Percentiles rank a stretch among this genome's conserved stretches.
These are phyloP conservation scores for Vaccinium vitisidaea DNA, from an alignment of 148 eudicot genomes.

Conservation along the genomic window DNA sequence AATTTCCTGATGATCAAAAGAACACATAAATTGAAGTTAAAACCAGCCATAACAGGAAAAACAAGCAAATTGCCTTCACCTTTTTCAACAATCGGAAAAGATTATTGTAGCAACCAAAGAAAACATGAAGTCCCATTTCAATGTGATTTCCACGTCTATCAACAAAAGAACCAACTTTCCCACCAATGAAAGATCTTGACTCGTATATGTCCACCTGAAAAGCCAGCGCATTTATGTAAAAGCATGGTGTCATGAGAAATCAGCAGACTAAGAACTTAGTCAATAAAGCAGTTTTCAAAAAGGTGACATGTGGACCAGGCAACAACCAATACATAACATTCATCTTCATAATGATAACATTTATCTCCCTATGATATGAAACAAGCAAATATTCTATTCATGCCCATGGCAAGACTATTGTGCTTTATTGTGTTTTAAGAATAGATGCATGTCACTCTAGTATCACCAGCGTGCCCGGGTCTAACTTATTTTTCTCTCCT, in stretches of 20 bases:
- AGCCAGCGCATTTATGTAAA: constrained; percentile 6
- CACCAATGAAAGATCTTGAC: constrained; percentile 94
- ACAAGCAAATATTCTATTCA: not conserved
- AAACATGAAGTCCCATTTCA: constrained; percentile 98
- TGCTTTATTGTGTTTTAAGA: not conserved
- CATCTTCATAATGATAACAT: not conserved
- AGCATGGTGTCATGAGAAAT: not conserved
- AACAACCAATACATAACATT: not conserved
- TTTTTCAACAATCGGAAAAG: constrained; percentile 93
- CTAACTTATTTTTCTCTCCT: not conserved
- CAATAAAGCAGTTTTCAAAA: not conserved
- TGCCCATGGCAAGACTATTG: not conserved
- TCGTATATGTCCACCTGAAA: constrained; percentile 94
- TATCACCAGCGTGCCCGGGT: not conserved
- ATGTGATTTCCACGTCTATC: constrained; percentile 92
- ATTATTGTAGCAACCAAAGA: constrained; percentile 97
- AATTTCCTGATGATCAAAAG: not conserved
- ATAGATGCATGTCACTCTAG: not conserved
- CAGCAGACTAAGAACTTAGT: not conserved
- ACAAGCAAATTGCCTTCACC: constrained; percentile 45
- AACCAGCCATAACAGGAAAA: not conserved
- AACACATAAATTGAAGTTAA: not conserved
- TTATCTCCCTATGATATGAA: not conserved
- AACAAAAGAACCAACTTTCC: constrained; percentile 95
- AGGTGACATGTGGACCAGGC: not conserved